A percentile compares a stretch with the other conserved stretches of the same genome.
These are phyloP conservation scores for Herpotrichia juniperi DNA, from an alignment of 2,329 filamentous ascomycete species.

Conservation along the genomic window DNA sequence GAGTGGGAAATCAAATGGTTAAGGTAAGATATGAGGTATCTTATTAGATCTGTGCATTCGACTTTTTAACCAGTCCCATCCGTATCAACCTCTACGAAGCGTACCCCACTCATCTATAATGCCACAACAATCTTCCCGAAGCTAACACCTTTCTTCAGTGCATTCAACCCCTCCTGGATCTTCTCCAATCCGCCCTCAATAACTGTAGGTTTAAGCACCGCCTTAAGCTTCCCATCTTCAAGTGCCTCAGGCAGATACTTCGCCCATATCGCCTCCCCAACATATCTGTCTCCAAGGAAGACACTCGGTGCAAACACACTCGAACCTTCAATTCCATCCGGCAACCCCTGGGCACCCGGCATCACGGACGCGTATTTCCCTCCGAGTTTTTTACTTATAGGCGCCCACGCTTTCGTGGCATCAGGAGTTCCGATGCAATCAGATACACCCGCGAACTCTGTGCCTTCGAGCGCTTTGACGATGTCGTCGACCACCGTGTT, in stretches of 20 bases:
- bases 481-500: slow-evolving; percentile 44
- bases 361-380: slow-evolving; percentile 35
- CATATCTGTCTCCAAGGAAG: slow-evolving; percentile 25
- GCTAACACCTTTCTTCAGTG: slow-evolving; percentile 38
- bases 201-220: slow-evolving; percentile 36
- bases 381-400: slow-evolving; percentile 35
- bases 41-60: background rate
- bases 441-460: slow-evolving; percentile 51
- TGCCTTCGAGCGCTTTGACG: slow-evolving; percentile 47
- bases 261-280: slow-evolving; percentile 42
- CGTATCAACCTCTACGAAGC: background rate
- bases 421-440: slow-evolving; percentile 42
- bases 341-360: slow-evolving; percentile 24
- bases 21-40: too few relatives aligned
- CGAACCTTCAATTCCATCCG: slow-evolving; percentile 32
- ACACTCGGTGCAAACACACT: slow-evolving; percentile 29
- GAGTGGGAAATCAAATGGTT: too few relatives aligned
- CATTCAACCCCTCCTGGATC: slow-evolving; percentile 33
- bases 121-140: slow-evolving; percentile 42
- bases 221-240: slow-evolving; percentile 37
- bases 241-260: slow-evolving; percentile 40
- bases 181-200: slow-evolving; percentile 34
- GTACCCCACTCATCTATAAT: slow-evolving; percentile 15
- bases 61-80: background rate
- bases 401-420: slow-evolving; percentile 28